Base-by-base conservation (phyloP, 768 basidiomycete species). In the Tylopilus felleus region DNA sequence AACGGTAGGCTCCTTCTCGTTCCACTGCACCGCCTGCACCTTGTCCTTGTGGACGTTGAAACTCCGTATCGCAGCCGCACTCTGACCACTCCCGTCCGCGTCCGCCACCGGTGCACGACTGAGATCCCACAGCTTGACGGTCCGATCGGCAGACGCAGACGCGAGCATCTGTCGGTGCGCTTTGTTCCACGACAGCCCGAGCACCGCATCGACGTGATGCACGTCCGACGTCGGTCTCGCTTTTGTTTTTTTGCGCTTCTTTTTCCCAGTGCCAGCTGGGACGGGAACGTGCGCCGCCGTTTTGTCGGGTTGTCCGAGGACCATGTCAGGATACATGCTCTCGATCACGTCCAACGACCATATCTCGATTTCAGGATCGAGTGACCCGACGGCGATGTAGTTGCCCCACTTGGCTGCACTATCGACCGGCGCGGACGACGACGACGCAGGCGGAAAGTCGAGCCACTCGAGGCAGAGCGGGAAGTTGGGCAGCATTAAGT, bases 391-490 rank as follows among this genome's bases (percentile, higher is more conserved):
- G 2, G 97, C 97, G 60, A 99, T 86, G 71, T 90, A 98, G 68
- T 88, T 96, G 7, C 93, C 93, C 48, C 83, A 80, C 60, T 66
- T 66, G 16, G 65, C 60, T 53, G 69, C 58, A 41, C 69, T 67
- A 16, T 70, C 63, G 21, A 66, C 49, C 49, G 70, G 54, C 61
- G 70, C 58, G 55, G 74, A 60, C 31, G 73, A 65, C 23, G 78
- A 69, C 52, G 79, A 73, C 53, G 85, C 72, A 22, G 93, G 90
- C n/a, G 87, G 82, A 71, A 93, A 98, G 69, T 98, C 92, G 55
- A 98, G 86, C 97, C 97, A 99, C 78, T 99, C 97, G 53, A 99
- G 89, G 64, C 96, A 98, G 54, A 99, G 86, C 9, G 97, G 97
- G 72, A 98, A 94, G 60, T 92, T 93, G 59, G 96, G 94, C 28